phyloP scores from a whole-genome alignment of 805 yeast genomes.

The Sungouiella thailandica region DNA sequence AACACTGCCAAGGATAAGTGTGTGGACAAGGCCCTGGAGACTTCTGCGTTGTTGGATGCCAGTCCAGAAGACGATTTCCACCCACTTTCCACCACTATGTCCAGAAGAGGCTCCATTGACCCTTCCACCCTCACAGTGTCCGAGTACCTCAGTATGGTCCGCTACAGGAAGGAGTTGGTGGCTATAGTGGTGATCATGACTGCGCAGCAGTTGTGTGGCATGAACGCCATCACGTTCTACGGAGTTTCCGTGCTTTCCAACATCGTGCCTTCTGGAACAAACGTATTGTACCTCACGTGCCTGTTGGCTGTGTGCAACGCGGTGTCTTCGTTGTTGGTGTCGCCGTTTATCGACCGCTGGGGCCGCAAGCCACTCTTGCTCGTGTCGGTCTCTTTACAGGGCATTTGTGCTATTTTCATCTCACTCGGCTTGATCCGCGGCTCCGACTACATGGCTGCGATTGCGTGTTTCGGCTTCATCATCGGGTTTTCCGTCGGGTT shows the following conservation, averaged over 20 bases:
- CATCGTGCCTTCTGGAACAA: slow-evolving; percentile 10
- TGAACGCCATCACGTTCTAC: slow-evolving; percentile 22
- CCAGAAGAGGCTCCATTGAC: slow-evolving; percentile 28
- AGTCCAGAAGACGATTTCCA: slow-evolving; percentile 1
- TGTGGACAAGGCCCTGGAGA: slow-evolving; percentile 1
- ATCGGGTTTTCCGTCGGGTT: slow-evolving; percentile 32
- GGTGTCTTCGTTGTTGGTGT: slow-evolving; percentile 11
- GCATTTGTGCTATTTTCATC: slow-evolving; percentile 20
- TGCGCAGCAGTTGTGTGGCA: slow-evolving; percentile 31
- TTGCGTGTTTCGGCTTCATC: slow-evolving; percentile 28
- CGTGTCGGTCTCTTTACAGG: slow-evolving; percentile 20
- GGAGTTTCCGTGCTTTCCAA: slow-evolving; percentile 18
- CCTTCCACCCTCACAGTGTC: slow-evolving; percentile 17
- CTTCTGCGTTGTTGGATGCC: slow-evolving; percentile 4
- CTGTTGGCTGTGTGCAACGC: slow-evolving; percentile 16
- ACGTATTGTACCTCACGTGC: slow-evolving; percentile 15
- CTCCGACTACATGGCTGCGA: slow-evolving; percentile 16
- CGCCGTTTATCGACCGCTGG: slow-evolving; percentile 15
- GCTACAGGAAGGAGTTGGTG: slow-evolving; percentile 20
- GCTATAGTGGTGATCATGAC: slow-evolving; percentile 34
- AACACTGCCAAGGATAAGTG: slow-evolving; percentile 4
- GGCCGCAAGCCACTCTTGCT: slow-evolving; percentile 25
- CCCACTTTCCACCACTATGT: slow-evolving; percentile 9
- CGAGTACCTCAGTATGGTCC: slow-evolving; percentile 17
- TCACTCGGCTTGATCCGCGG: slow-evolving; percentile 20